Base-by-base conservation (phyloP, 192 early-diverging fungal genomes). In the Backusella morwellensis region DNA sequence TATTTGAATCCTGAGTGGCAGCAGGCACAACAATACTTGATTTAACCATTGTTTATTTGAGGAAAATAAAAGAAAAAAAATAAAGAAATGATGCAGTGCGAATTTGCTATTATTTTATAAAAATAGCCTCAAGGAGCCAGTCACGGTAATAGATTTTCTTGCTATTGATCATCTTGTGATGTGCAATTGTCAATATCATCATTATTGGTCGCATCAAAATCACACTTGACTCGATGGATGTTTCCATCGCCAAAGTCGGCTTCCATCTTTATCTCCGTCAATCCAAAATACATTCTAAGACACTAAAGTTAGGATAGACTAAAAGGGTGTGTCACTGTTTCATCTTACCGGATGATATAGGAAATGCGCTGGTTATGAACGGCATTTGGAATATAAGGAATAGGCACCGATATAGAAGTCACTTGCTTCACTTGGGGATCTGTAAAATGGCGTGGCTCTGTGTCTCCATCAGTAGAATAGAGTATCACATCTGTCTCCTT, bases 251-350 rank as follows among this genome's bases (percentile, higher is more conserved):
- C 83, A 69, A 88, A 80, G 56, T 88, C 86, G 2, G 86, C 86
- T 77, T 88, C 86, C 23, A 82, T 84, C 1, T 83, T 76, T 35
- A 88, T 83, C 68, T 88, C 86, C 2, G 83, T 88, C 29, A 75
- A 75, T 2, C 86, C 86, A 78, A 88, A 86, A 40, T 85, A 88
- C 82, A 88, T 88, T 68, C 85, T 78, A 12, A 26, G 11, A 63
- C 4, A 63, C 23, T 74, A 76, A 56, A 76, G 50, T 52, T 82
- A 76, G 21, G 38, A 59, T 3, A 19, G 21, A 4, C 4, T 52
- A 52, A n/a, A 9, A 23, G 1, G 19, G 2, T 6, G 52, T 8
- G 52, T 12, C 12, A 14, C 42, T 14, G 21, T 8, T 56, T 59
- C 35, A 6, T 38, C 66, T 68, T 81, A 81, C 80, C 80, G 67